Evolutionary conservation across 139 green algal genomes (phyloP), one percentile per base, ranked within the genome.

Genomic region (Coelastrella sp.): DNA sequence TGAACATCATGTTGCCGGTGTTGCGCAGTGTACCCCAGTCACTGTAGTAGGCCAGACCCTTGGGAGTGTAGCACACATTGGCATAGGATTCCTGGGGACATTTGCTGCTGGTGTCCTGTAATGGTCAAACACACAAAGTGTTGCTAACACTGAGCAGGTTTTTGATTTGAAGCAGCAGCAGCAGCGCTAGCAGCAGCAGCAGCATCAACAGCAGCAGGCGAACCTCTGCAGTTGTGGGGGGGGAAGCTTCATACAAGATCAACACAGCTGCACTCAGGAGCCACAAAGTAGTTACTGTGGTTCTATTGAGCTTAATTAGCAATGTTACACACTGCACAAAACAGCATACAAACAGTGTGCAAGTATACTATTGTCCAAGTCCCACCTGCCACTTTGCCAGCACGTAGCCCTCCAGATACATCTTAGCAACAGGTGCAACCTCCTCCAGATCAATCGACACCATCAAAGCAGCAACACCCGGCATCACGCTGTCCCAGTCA

Each of bases 1-100:
- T 32, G 64, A 86, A 86, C 57, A 76, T 63, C 78, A 85, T 76
- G 62, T 85, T 85, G 38, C 32, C 77, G 37, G 77, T 85, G 78
- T 76, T 62, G 60, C 51, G 45, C 45, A 81, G 50, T 27, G 73
- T 68, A 48, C 73, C 48, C 48, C 79, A 85, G 62, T 85, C 79
- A 21, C 37, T 51, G 63, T 85, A 85, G 79, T 76, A 85, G 40
- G 79, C 79, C 25, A 85, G 79, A 5, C 79, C 71, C 62, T 85
- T 85, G 7, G 79, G 79, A 32, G 79, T 80, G 80, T 79, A 86
- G 50, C 80, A 86, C 34, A 80, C 80, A 13, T 51, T 86, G 11
- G 80, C 43, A 30, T 86, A 86, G 4, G 79, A 67, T 45, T 78
- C 64, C 80, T 53, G 53, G 48, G 80, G 80, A 50, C 80, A 86